These are phyloP conservation scores for Fremontodendron californicum DNA, from an alignment of 345 rosid species.

Conservation along the genomic window DNA sequence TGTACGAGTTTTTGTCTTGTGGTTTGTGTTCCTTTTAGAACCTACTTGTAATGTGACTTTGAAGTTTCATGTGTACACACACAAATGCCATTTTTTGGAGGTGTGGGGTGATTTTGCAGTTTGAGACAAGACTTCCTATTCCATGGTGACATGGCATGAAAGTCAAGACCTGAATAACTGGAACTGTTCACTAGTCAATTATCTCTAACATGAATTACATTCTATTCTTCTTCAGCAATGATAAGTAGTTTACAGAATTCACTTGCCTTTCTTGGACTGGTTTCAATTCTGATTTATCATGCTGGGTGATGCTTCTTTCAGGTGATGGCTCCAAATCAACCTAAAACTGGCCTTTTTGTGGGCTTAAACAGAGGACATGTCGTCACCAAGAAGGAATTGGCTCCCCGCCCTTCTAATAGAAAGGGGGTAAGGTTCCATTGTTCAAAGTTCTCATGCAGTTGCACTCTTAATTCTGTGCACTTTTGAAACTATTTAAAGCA, in stretches of 20 bases:
- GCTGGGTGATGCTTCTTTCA: no score
- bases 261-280: background rate
- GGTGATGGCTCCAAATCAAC: no score
- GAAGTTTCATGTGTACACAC: background rate
- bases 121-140: background rate
- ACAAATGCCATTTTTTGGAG: background rate
- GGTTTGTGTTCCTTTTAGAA: background rate
- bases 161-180: background rate
- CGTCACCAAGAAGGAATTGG: no score
- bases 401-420: no score
- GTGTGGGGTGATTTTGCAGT: background rate
- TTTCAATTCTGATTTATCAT: no score
- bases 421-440: slow-evolving; percentile 31
- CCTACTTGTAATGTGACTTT: background rate
- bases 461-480: background rate
- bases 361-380: no score
- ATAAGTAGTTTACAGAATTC: background rate
- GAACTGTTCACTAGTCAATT: background rate
- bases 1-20: background rate
- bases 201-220: no score
- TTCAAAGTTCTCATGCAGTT: background rate
- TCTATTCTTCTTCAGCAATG: background rate
- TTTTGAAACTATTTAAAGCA: background rate
- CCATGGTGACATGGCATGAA: background rate
- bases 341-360: no score